Evolutionary conservation across 2,329 filamentous ascomycete genomes (phyloP).

Genomic region (Scedosporium apiospermum): DNA sequence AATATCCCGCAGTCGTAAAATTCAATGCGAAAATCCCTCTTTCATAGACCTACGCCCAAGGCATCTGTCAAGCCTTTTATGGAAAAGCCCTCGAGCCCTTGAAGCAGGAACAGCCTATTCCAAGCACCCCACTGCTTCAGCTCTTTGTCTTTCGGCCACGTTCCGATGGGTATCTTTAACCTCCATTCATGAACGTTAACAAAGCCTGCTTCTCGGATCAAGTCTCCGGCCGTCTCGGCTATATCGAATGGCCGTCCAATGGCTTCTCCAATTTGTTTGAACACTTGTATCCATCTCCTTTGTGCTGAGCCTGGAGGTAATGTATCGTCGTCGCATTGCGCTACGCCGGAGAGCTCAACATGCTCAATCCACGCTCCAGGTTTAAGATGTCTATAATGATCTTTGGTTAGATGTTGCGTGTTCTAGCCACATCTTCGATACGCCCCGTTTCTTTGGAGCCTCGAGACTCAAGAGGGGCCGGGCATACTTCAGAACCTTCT

Average conservation of each 20-base stretch:
- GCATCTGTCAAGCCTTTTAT: neutral
- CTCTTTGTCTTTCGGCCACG: neutral
- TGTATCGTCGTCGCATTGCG: neutral
- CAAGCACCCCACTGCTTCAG: neutral
- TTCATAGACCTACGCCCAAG: neutral
- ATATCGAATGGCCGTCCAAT: neutral
- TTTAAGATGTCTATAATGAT: constrained; percentile 18
- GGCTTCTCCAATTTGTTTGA: neutral
- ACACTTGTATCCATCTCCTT: neutral
- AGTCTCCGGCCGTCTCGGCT: neutral
- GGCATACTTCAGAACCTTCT: constrained; percentile 33
- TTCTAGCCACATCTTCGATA: neutral
- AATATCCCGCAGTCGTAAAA: too few relatives aligned
- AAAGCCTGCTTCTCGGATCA: neutral
- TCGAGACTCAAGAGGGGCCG: neutral
- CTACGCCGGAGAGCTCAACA: neutral
- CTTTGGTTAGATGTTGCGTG: constrained; percentile 11
- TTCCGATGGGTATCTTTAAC: neutral
- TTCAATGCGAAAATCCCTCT: too few relatives aligned
- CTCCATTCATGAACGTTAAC: neutral
- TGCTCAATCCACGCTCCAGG: constrained; percentile 28
- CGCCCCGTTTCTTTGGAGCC: too few relatives aligned
- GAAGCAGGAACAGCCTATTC: neutral
- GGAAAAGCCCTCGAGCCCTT: neutral
- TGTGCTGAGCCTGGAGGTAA: neutral